phyloP scores from a whole-genome alignment of 208 protist species.

The Leptomonas seymouri region DNA sequence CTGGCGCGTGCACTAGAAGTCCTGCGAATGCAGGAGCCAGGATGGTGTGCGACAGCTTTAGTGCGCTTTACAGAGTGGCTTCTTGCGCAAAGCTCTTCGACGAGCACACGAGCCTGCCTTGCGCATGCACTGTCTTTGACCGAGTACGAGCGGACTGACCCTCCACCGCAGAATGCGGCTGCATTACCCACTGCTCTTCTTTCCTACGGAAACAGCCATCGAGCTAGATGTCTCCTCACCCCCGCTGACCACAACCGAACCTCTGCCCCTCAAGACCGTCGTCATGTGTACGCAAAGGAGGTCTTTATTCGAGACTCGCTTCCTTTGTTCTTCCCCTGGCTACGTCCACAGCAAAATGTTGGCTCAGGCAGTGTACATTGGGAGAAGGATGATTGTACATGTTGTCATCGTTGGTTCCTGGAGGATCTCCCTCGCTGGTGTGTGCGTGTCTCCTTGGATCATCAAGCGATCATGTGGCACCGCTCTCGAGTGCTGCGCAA shows the following conservation, averaged over 20 bases:
- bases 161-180: neutral
- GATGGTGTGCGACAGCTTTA: constrained; percentile 39
- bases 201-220: neutral
- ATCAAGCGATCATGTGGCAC: constrained; percentile 44
- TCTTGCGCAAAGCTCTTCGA: neutral
- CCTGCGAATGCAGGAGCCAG: constrained; percentile 23
- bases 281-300: neutral
- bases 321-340: constrained; percentile 25
- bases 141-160: constrained; percentile 5
- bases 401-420: constrained; percentile 66
- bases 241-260: neutral
- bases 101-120: neutral
- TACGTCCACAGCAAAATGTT: neutral
- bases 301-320: constrained; percentile 14
- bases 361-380: neutral
- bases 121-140: constrained; percentile 14
- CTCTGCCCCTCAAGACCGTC: neutral
- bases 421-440: constrained; percentile 52
- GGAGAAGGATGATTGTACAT: constrained; percentile 22
- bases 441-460: constrained; percentile 34
- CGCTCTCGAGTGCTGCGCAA: constrained; percentile 20
- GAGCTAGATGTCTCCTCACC: neutral
- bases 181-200: neutral
- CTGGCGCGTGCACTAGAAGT: constrained; percentile 13
- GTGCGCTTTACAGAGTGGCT: constrained; percentile 31